Base-by-base conservation (phyloP, 2,329 filamentous ascomycete genomes). In the Cylindrodendrum hubeiense region DNA sequence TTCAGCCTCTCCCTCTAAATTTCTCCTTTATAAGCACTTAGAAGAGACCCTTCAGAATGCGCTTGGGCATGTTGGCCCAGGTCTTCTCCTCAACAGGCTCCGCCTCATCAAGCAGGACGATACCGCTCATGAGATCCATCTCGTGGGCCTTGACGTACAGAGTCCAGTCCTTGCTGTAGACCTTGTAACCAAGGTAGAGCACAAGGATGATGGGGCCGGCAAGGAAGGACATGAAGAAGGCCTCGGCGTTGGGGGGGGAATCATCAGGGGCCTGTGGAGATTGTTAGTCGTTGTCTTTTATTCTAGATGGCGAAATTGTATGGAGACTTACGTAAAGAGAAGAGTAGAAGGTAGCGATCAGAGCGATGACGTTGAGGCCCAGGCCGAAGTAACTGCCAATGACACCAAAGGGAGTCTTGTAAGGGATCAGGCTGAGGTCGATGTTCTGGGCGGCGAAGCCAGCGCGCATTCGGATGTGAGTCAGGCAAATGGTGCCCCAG, bases 261-360 rank as follows among this genome's bases (percentile, higher is more conserved):
- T 92, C 93, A 15, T 61, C 63, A 15, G 71, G 55, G 44, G 64
- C 66, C 54, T 62, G 33, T n/a, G 26, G 5, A 41, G 2, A 7
- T 43, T 10, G 44, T 63, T 46, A 63, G 49, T 50, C 5, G 19
- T 17, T 13, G n/a, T 5, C 7, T 13, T 12, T n/a, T 17, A 19
- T 7, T 17, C 1, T n/a, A n/a, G 2, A 15, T 13, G 22, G 6
- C 22, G 12, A 2, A 4, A 8, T 13, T 10, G 19, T 5, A 19
- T 21, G 9, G 3, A 43, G n/a, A 67, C 65, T 60, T 60, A 67
- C 65, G 60, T 47, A 73, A 34, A 75, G 71, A 34, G 73, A 72
- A 60, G 91, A 90, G 92, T 94, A 98, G 83, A 97, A 95, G 78
- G 97, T 94, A 1, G 93, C 93, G 49, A 92, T 76, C n/a, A 98